Evolutionary conservation across 2,329 filamentous ascomycete species (phyloP), one percentile per base, ranked within the genome.

Genomic region (Rhytidhysteron rufulum): DNA sequence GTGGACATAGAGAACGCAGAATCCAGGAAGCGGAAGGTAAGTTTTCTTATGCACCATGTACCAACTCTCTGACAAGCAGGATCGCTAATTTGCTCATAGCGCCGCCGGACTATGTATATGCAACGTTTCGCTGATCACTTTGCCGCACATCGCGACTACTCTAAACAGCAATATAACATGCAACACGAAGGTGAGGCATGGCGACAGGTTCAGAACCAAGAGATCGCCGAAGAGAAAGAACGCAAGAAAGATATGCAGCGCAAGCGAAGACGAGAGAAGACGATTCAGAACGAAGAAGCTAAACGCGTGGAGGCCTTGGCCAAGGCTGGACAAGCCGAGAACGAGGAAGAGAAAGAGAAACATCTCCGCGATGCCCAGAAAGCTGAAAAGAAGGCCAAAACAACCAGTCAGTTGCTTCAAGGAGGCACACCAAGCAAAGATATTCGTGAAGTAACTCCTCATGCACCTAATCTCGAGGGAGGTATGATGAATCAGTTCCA

Each of bases 231-330:
- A 45, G 93, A 98, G 67, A 98, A 98, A 70, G 93, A 98, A 68
- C 88, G 93, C 50, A 98, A 98, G 74, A 98, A 98, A 72, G 93
- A 98, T 60, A 97, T 98, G 88, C 93, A 98, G 65, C 86, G 93
- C 48, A 98, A 97, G 72, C 82, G 93, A 44, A 84, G 93, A 31
- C 85, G 93, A 15, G 91, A 97, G 64, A 96, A 96, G 75, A 89
- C 89, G 4, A 85, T 94, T 44, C 91, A 89, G 5, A 86, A 94
- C 54, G 91, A 96, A 55, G 74, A 75, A 61, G 84, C 89, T 61
- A 93, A 94, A 69, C 86, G 93, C 48, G 80, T 85, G 3, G 80
- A 85, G 50, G 87, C 88, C 4, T 74, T 95, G 32, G 82, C 85
- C 47, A 85, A 85, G 50, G 88, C 90, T 8, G 79, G 85, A 43